phyloP scores from a whole-genome alignment of 73 alveolate genomes.

The Diophrys appendiculata region DNA sequence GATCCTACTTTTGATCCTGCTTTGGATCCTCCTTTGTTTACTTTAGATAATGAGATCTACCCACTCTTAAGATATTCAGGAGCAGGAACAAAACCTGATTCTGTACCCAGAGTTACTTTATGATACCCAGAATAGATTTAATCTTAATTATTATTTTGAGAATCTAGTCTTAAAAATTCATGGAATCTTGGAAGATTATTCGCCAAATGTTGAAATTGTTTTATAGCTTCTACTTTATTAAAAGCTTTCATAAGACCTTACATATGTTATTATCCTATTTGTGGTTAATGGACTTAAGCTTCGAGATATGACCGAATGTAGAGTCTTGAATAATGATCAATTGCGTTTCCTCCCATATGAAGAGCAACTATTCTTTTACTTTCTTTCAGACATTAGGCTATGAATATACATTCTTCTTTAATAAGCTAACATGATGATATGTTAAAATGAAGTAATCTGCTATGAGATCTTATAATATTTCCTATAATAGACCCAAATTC shows the following conservation, averaged over 20 bases:
- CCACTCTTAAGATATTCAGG: too few relatives aligned
- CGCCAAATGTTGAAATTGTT: conserved; percentile 9
- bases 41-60: too few relatives aligned
- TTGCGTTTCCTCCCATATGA: conserved; percentile 48
- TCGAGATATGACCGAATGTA: conserved; percentile 49
- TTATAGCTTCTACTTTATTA: conserved; percentile 30
- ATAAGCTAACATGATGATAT: conserved; percentile 22
- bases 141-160: too few relatives aligned
- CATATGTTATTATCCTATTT: conserved; percentile 7
- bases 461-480: conserved; percentile 20
- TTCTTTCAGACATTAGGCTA: conserved; percentile 43
- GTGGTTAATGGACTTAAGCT: conserved; percentile 46
- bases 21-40: too few relatives aligned
- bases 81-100: too few relatives aligned
- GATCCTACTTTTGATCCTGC: too few relatives aligned
- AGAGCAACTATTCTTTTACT: conserved; percentile 12
- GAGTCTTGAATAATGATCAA: conserved; percentile 45
- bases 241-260: conserved; percentile 19
- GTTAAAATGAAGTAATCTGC: conserved; percentile 34
- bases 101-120: too few relatives aligned
- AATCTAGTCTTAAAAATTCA: too few relatives aligned
- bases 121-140: too few relatives aligned
- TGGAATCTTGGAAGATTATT: neutral
- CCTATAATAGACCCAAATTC: conserved; percentile 47
- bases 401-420: conserved; percentile 49